phyloP scores from a whole-genome alignment of 257 asterid genomes.

The Henckelia pumila region DNA sequence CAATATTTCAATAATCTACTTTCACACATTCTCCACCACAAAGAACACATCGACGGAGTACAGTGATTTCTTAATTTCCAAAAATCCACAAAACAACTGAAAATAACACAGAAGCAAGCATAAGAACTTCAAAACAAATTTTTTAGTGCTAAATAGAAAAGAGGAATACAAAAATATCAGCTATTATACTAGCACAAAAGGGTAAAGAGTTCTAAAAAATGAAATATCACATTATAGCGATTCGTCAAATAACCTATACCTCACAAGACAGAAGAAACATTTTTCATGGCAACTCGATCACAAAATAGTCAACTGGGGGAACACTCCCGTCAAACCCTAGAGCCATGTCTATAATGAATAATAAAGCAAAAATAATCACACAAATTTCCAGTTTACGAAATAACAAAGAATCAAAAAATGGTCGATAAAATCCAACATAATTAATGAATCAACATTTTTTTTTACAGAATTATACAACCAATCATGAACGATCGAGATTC shows the following conservation, averaged over 20 bases:
- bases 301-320: slow-evolving; percentile 16
- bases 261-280: slow-evolving; percentile 6
- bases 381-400: slow-evolving; percentile 4
- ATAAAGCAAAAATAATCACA: neutral
- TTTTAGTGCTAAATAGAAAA: neutral
- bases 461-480: slow-evolving; percentile 11
- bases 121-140: neutral
- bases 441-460: neutral
- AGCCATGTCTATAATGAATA: neutral
- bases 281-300: slow-evolving; percentile 15
- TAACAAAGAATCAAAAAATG: slow-evolving; percentile 6
- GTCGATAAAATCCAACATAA: slow-evolving; percentile 7
- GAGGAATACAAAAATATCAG: neutral
- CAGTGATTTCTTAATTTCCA: neutral
- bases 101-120: too few relatives aligned
- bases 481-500: slow-evolving; percentile 21
- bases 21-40: neutral
- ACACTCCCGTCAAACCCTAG: slow-evolving; percentile 40
- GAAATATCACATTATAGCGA: neutral
- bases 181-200: neutral
- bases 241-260: slow-evolving; percentile 6
- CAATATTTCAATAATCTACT: neutral
- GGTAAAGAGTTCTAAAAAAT: neutral
- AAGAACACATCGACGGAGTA: neutral
- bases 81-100: neutral